These are phyloP conservation scores for Fusarium mexicanum DNA, from an alignment of 2,329 filamentous ascomycete genomes.

Conservation along the genomic window DNA sequence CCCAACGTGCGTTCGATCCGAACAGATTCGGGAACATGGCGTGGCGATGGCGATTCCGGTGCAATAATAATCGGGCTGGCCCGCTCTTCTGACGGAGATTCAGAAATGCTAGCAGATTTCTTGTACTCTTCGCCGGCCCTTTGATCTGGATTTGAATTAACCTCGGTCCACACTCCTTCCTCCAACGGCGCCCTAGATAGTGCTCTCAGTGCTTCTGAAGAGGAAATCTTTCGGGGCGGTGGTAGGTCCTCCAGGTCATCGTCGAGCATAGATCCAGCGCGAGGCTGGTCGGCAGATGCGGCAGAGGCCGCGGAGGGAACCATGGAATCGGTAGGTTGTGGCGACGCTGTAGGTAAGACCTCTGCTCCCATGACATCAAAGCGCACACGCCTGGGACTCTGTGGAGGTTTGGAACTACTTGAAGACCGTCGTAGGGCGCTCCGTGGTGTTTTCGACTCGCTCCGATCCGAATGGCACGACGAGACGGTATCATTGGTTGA, in stretches of 20 bases:
- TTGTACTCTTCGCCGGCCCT: conserved; percentile 31
- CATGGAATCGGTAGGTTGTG: conserved; percentile 52
- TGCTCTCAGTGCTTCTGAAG: conserved; percentile 63
- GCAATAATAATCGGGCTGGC: conserved; percentile 11
- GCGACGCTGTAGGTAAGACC: conserved; percentile 68
- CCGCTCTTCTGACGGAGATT: background rate
- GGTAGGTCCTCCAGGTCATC: conserved; percentile 53
- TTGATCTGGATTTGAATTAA: conserved; percentile 50
- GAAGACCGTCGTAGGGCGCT: conserved; percentile 68
- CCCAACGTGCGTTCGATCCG: conserved; percentile 32
- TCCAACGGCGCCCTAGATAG: conserved; percentile 62
- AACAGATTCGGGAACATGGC: conserved; percentile 27
- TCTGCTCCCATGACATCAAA: conserved; percentile 70
- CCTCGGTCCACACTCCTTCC: conserved; percentile 61
- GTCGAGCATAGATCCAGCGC: conserved; percentile 47
- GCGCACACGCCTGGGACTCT: conserved; percentile 69
- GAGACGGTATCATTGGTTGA: conserved; percentile 60
- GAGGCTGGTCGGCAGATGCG: conserved; percentile 38
- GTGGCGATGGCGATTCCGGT: conserved; percentile 30
- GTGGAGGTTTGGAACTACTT: conserved; percentile 58
- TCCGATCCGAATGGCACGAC: conserved; percentile 63
- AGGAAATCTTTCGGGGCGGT: conserved; percentile 64
- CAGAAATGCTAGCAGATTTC: conserved; percentile 9
- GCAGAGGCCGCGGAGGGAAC: conserved; percentile 42
- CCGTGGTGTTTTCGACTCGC: conserved; percentile 59